Conservation (phyloP, 257 asterid genomes). For the Galeopsis tetrahit region DNA sequence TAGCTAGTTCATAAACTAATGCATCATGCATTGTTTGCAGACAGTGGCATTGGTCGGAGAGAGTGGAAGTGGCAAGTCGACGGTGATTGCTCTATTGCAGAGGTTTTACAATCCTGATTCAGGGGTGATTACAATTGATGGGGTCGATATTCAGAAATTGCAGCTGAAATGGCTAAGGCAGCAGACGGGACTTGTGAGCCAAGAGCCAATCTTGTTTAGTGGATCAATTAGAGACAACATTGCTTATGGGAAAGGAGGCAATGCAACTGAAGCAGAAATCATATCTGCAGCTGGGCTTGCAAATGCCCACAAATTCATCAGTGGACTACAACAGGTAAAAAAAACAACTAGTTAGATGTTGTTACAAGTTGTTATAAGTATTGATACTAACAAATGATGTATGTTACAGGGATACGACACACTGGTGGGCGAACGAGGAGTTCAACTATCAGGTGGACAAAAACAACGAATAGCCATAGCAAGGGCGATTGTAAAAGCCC, state of each 20-base stretch:
- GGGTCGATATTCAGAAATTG: slow-evolving; percentile 55
- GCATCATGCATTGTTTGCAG: slow-evolving; percentile 34
- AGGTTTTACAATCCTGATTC: slow-evolving; percentile 65
- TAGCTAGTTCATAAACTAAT: background rate
- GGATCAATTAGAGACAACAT: slow-evolving; percentile 71
- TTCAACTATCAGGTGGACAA: slow-evolving; percentile 74
- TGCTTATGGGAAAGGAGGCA: slow-evolving; percentile 65
- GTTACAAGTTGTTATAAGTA: background rate
- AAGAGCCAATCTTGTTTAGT: slow-evolving; percentile 68
- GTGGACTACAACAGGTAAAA: slow-evolving; percentile 59
- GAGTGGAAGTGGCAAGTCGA: slow-evolving; percentile 85
- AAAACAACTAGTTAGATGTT: background rate
- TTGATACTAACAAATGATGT: background rate
- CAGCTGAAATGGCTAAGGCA: slow-evolving; percentile 71
- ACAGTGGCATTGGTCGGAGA: slow-evolving; percentile 79
- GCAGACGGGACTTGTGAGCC: slow-evolving; percentile 83
- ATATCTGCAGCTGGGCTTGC: slow-evolving; percentile 68
- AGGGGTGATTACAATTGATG: slow-evolving; percentile 61
- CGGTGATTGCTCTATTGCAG: slow-evolving; percentile 62
- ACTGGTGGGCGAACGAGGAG: slow-evolving; percentile 74
- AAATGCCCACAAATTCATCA: slow-evolving; percentile 75
- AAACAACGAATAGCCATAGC: slow-evolving; percentile 78
- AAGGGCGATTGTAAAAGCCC: slow-evolving; percentile 65
- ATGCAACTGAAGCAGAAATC: slow-evolving; percentile 64
- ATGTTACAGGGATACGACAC: slow-evolving; percentile 65